These are phyloP conservation scores for Besnoitia besnoiti DNA, from an alignment of 169 alveolate genomes.

Conservation along the genomic window DNA sequence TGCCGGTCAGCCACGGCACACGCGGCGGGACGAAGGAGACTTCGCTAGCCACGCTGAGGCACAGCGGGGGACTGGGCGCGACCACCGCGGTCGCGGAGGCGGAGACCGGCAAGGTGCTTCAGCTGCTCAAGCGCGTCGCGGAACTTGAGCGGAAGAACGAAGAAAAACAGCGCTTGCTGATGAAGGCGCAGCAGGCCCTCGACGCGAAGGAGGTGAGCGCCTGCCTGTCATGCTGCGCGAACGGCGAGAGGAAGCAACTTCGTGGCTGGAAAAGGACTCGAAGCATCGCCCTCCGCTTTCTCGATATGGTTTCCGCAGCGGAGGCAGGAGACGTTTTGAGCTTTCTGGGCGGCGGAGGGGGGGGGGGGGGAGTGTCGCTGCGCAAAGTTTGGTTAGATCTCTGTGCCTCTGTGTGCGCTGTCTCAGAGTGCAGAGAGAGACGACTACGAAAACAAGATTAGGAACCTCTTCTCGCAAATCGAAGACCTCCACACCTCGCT, in stretches of 20 bases:
- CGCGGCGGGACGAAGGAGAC: background rate
- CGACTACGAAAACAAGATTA: constrained; percentile 34
- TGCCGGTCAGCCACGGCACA: background rate
- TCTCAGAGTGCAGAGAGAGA: constrained; percentile 48
- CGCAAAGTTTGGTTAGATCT: too few relatives aligned
- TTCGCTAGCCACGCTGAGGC: background rate
- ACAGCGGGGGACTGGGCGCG: background rate
- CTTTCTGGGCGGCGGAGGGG: too few relatives aligned
- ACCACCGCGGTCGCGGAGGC: background rate
- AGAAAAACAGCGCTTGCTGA: constrained; percentile 36
- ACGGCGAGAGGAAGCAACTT: background rate
- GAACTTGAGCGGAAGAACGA: background rate
- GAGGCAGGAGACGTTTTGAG: too few relatives aligned
- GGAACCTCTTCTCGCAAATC: constrained; percentile 50
- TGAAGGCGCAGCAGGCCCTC: constrained; percentile 33
- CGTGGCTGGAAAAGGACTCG: too few relatives aligned
- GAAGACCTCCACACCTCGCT: constrained; percentile 63
- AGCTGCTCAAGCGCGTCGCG: constrained; percentile 22
- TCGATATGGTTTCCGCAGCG: too few relatives aligned
- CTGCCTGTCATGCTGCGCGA: background rate
- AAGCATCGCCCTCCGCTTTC: too few relatives aligned
- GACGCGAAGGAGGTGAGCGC: background rate
- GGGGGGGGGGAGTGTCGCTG: too few relatives aligned
- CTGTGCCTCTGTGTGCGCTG: background rate
- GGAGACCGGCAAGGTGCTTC: constrained; percentile 3